Conservation (phyloP, 2,329 filamentous ascomycete genomes). For the Dactylellina drechsleri region DNA sequence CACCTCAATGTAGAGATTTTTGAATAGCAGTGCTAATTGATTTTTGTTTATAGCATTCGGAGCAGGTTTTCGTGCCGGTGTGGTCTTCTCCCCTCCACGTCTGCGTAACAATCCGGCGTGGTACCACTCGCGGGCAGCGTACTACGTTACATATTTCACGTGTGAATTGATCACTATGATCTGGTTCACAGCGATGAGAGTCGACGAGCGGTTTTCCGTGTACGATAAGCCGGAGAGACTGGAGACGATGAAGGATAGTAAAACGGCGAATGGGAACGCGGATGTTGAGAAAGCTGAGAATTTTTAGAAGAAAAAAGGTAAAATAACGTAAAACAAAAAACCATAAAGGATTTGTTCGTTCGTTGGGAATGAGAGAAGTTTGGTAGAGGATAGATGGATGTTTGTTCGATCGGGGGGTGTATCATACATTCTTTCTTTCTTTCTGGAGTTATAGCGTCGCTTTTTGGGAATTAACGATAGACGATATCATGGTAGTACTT, state of each 20-base stretch:
- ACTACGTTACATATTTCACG: slow-evolving; percentile 81
- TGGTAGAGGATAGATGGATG: not conserved
- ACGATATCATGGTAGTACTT: not conserved
- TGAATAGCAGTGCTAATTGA: not conserved
- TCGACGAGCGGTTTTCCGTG: slow-evolving; percentile 80
- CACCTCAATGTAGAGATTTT: not conserved
- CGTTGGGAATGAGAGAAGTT: not conserved
- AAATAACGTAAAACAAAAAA: not conserved
- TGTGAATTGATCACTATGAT: slow-evolving; percentile 77
- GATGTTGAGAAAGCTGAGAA: slow-evolving; percentile 14
- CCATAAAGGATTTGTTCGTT: not conserved
- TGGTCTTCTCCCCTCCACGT: slow-evolving; percentile 67
- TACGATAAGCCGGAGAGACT: slow-evolving; percentile 66
- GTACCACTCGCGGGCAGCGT: slow-evolving; percentile 76
- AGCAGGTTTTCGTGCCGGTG: slow-evolving; percentile 74
- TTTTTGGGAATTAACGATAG: slow-evolving; percentile 4
- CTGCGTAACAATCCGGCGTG: slow-evolving; percentile 70
- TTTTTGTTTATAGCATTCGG: slow-evolving; percentile 66
- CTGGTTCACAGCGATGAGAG: slow-evolving; percentile 73
- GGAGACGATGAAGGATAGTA: slow-evolving; percentile 43
- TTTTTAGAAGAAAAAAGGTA: not conserved
- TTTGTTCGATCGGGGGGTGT: not conserved
- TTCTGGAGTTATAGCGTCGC: slow-evolving; percentile 3
- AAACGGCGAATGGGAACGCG: slow-evolving; percentile 3
- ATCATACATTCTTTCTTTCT: not conserved